phyloP scores from a whole-genome alignment of 192 early-diverging fungal genomes.

The Chytriomyces sp. region DNA sequence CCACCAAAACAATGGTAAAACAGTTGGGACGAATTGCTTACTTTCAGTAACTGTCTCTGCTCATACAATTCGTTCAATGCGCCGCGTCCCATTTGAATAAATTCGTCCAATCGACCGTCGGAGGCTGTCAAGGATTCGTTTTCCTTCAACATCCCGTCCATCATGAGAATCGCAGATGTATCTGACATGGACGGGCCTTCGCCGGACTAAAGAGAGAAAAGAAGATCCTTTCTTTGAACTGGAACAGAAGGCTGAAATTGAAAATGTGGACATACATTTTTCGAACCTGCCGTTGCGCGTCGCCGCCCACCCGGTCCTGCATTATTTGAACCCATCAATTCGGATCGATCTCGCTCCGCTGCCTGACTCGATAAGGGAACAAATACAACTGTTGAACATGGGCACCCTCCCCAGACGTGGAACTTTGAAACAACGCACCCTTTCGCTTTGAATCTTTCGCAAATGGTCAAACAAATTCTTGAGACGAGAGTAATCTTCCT shows the following conservation, averaged over 20 bases:
- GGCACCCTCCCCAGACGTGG: background rate
- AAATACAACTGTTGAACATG: background rate
- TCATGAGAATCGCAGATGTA: conserved; percentile 46
- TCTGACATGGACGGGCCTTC: conserved; percentile 16
- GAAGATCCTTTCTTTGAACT: background rate
- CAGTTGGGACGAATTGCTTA: conserved; percentile 16
- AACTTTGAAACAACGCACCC: conserved; percentile 11
- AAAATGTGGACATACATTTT: conserved; percentile 1
- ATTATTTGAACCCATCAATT: conserved; percentile 41
- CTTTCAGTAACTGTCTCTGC: conserved; percentile 58
- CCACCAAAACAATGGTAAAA: background rate
- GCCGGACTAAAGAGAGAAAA: background rate
- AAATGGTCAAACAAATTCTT: conserved; percentile 35
- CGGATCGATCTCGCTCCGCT: conserved; percentile 38
- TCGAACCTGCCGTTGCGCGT: conserved; percentile 6
- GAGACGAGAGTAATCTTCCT: conserved; percentile 40
- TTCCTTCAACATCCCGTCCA: conserved; percentile 48
- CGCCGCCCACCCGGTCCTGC: conserved; percentile 26
- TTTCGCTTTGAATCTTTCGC: conserved; percentile 33
- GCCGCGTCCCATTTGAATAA: conserved; percentile 45
- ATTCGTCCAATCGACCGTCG: conserved; percentile 44
- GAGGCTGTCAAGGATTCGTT: conserved; percentile 33
- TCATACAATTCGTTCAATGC: conserved; percentile 56
- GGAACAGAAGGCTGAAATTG: background rate
- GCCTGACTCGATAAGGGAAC: conserved; percentile 3